Percentiles rank a stretch among this genome's conserved stretches.
These are phyloP conservation scores for Phtheirospermum japonicum DNA, from an alignment of 257 asterid genomes.

Conservation along the genomic window DNA sequence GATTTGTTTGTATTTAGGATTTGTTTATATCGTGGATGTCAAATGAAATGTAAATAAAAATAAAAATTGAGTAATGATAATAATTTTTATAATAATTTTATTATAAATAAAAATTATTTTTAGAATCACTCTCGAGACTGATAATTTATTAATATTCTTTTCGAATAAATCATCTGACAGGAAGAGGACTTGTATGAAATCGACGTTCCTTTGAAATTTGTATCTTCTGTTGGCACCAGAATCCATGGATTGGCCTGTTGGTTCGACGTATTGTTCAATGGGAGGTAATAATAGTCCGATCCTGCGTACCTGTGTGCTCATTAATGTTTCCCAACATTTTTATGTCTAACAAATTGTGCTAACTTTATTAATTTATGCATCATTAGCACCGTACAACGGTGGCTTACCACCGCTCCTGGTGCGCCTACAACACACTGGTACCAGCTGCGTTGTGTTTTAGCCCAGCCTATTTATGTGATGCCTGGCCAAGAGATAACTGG, in stretches of 20 bases:
- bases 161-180: constrained; percentile 36
- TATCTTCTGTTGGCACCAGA: constrained; percentile 78
- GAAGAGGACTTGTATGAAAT: constrained; percentile 94
- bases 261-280: constrained; percentile 93
- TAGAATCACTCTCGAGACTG: neutral
- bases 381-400: constrained; percentile 83
- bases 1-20: too few species aligned
- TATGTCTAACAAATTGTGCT: constrained; percentile 16
- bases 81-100: too few species aligned
- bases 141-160: constrained; percentile 4
- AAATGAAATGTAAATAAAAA: too few species aligned
- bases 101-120: too few species aligned
- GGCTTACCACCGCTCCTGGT: constrained; percentile 98
- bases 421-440: constrained; percentile 99
- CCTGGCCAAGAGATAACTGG: constrained; percentile 98
- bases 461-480: constrained; percentile 97
- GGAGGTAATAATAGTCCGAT: constrained; percentile 57
- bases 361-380: constrained; percentile 13
- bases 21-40: too few species aligned
- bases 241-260: constrained; percentile 98
- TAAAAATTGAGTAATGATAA: neutral
- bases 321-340: constrained; percentile 1
- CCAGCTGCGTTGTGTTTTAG: constrained; percentile 89
- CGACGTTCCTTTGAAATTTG: constrained; percentile 74
- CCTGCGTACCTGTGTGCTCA: neutral